Percentiles rank a stretch among this genome's conserved stretches.
Conservation (phyloP, 768 basidiomycete genomes). For the Rhizopogon roseolus region DNA sequence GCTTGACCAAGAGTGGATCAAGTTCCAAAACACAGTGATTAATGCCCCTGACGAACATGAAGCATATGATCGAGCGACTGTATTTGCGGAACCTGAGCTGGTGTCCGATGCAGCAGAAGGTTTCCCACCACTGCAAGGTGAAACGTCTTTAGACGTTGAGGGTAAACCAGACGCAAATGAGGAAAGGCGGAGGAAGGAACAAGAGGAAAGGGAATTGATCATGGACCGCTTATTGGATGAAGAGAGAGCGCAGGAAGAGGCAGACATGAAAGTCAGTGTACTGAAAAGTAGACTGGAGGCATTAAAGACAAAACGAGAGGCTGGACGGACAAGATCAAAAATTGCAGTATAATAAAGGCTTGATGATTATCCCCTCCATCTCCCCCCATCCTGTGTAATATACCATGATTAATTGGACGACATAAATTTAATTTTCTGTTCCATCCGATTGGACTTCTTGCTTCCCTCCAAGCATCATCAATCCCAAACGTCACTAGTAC, state of each 20-base stretch:
- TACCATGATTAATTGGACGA: no score
- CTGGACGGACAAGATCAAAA: slow-evolving; percentile 19
- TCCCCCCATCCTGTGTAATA: no score
- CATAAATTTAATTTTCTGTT: no score
- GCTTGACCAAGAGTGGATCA: slow-evolving; percentile 70
- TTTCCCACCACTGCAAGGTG: slow-evolving; percentile 31
- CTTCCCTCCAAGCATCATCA: no score
- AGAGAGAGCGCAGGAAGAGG: slow-evolving; percentile 84
- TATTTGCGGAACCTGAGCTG: slow-evolving; percentile 64
- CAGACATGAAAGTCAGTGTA: slow-evolving; percentile 64
- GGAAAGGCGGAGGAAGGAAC: slow-evolving; percentile 46
- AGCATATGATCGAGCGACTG: slow-evolving; percentile 63
- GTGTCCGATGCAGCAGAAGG: slow-evolving; percentile 42
- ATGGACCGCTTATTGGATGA: slow-evolving; percentile 84
- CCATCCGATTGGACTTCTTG: no score
- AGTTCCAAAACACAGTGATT: slow-evolving; percentile 64
- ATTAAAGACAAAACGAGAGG: slow-evolving; percentile 43
- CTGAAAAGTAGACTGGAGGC: slow-evolving; percentile 66
- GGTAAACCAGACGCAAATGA: slow-evolving; percentile 32
- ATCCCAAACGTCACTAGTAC: no score
- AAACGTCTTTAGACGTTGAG: neutral
- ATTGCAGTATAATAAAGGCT: slow-evolving; percentile 3
- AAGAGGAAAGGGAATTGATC: slow-evolving; percentile 76
- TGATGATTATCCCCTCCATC: neutral
- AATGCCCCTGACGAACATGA: slow-evolving; percentile 38